Conservation (phyloP, 2,329 filamentous ascomycete genomes). For the Penicillium crustosum region DNA sequence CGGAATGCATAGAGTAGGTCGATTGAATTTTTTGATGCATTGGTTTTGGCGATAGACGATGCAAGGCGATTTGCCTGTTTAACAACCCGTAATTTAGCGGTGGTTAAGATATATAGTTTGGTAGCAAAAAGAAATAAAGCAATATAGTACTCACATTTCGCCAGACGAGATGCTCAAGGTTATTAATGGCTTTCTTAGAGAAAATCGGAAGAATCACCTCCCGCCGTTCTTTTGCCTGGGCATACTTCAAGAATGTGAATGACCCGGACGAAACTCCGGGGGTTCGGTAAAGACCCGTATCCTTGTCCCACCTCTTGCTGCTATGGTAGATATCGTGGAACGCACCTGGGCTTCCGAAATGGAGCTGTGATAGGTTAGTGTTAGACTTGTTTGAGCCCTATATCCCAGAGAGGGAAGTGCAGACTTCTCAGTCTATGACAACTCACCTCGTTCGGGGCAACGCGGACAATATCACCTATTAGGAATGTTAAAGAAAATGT, state of each 20-base stretch:
- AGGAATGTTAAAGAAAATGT: background rate
- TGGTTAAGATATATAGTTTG: background rate
- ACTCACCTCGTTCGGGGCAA: background rate
- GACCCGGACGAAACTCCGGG: slow-evolving; percentile 9
- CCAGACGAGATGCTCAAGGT: slow-evolving; percentile 11
- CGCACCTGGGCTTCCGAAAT: slow-evolving; percentile 10
- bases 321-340: slow-evolving; percentile 14
- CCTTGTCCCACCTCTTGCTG: slow-evolving; percentile 15
- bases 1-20: background rate
- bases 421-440: background rate
- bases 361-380: slow-evolving; percentile 7
- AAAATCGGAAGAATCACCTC: slow-evolving; percentile 14
- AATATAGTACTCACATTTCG: slow-evolving; percentile 7
- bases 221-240: slow-evolving; percentile 11
- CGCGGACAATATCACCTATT: slow-evolving; percentile 2
- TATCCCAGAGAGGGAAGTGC: background rate
- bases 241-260: slow-evolving; percentile 14
- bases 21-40: background rate
- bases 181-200: slow-evolving; percentile 12
- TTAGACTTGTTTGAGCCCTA: background rate
- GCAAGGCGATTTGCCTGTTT: background rate
- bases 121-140: background rate
- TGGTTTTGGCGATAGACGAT: background rate
- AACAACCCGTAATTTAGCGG: background rate
- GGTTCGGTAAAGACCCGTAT: slow-evolving; percentile 12